phyloP scores from a whole-genome alignment of 441 rosid species.

The Brassica balearica region DNA sequence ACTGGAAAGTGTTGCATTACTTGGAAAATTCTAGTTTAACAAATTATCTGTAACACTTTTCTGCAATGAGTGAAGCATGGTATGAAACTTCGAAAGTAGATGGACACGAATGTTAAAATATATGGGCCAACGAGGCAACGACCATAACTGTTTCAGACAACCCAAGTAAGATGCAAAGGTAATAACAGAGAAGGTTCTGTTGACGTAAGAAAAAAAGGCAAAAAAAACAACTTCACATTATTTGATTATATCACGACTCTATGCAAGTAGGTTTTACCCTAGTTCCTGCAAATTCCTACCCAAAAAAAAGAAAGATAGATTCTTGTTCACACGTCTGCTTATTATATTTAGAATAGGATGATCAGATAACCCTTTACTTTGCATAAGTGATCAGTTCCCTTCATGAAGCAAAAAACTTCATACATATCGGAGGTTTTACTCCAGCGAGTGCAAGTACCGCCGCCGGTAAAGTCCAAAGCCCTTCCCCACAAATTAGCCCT shows the following conservation, averaged over 20 bases:
- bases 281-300: conserved; percentile 11
- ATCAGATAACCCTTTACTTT: not conserved
- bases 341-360: not conserved
- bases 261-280: not conserved
- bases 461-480: conserved; percentile 89
- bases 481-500: conserved; percentile 91
- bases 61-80: not conserved
- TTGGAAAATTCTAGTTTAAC: not conserved
- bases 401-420: conserved; percentile 59
- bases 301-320: not conserved
- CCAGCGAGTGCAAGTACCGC: conserved; percentile 78
- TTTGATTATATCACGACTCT: conserved; percentile 9
- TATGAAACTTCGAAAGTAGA: conserved; percentile 7
- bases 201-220: not conserved
- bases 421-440: conserved; percentile 81
- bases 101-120: not conserved
- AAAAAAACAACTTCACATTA: not conserved
- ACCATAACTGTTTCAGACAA: not conserved
- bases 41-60: not conserved
- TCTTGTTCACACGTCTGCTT: not conserved
- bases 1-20: not conserved
- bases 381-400: not conserved
- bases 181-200: not conserved
- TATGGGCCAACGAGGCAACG: not conserved
- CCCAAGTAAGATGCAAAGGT: conserved; percentile 1